These are phyloP conservation scores for Pythium monospermum DNA, from an alignment of 352 stramenopile species.

Conservation along the genomic window DNA sequence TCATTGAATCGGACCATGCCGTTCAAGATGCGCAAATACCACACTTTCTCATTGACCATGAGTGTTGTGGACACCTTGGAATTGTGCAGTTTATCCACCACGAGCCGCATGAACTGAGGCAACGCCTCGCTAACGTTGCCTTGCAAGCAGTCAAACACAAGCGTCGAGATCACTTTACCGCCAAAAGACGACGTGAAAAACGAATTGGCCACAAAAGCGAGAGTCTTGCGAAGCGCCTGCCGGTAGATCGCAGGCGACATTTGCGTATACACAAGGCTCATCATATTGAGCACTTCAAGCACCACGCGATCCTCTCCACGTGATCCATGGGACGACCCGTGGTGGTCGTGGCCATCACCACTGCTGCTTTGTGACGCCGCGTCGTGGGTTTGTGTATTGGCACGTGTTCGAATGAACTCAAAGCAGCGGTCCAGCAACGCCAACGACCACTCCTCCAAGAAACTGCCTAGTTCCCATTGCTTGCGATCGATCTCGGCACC, in stretches of 20 bases:
- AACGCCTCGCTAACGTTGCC: conserved; percentile 35
- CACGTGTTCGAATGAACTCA: conserved; percentile 54
- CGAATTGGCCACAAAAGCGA: conserved; percentile 43
- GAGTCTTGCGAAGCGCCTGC: conserved; percentile 45
- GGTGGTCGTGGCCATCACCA: conserved; percentile 11
- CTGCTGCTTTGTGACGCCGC: conserved; percentile 16
- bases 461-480: conserved; percentile 51
- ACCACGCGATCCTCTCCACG: conserved; percentile 42
- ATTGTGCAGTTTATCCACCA: conserved; percentile 43
- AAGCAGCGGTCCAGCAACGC: conserved; percentile 58
- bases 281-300: conserved; percentile 55
- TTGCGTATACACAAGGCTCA: conserved; percentile 53
- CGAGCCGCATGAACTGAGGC: conserved; percentile 34
- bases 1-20: conserved; percentile 45
- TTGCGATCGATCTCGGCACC: conserved; percentile 35
- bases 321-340: conserved; percentile 10
- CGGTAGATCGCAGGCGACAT: conserved; percentile 61
- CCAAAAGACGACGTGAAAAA: conserved; percentile 64
- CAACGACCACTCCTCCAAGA: conserved; percentile 66
- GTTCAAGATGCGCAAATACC: conserved; percentile 52
- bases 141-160: conserved; percentile 50
- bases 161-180: conserved; percentile 46
- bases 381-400: conserved; percentile 28
- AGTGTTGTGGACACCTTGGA: conserved; percentile 30
- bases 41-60: conserved; percentile 64